phyloP scores from a whole-genome alignment of 2,329 filamentous ascomycete genomes.

The Elsinoe fawcettii region DNA sequence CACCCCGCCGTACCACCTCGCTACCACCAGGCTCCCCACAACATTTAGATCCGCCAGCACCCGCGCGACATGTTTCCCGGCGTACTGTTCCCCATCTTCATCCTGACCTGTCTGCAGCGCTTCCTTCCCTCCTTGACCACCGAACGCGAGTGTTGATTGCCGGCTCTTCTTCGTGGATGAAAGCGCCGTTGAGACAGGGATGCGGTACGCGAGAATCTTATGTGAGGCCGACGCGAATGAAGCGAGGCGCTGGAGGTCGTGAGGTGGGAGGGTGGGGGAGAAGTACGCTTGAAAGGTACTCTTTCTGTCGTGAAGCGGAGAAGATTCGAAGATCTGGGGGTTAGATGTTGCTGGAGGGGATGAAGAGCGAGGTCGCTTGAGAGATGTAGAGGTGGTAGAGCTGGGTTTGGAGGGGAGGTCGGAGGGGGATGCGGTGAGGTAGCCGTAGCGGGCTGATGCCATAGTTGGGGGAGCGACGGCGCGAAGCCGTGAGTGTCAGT shows the following conservation, averaged over 20 bases:
- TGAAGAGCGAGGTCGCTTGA: slow-evolving; percentile 6
- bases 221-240: slow-evolving; percentile 42
- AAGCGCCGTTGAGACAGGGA: slow-evolving; percentile 1
- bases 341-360: slow-evolving; percentile 2
- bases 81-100: slow-evolving; percentile 49
- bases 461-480: neutral
- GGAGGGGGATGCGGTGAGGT: slow-evolving; percentile 18
- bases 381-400: slow-evolving; percentile 12
- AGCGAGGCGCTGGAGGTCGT: slow-evolving; percentile 37
- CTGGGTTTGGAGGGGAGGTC: slow-evolving; percentile 15
- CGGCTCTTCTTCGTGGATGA: slow-evolving; percentile 11
- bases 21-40: slow-evolving; percentile 44
- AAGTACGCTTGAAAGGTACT: slow-evolving; percentile 46
- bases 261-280: slow-evolving; percentile 37
- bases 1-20: slow-evolving; percentile 48
- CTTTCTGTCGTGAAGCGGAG: slow-evolving; percentile 42
- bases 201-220: slow-evolving; percentile 45
- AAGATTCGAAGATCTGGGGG: slow-evolving; percentile 37
- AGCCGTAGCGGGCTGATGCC: slow-evolving; percentile 14
- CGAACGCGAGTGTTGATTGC: slow-evolving; percentile 12
- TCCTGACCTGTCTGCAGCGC: slow-evolving; percentile 35
- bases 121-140: neutral
- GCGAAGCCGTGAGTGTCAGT: neutral
- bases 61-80: slow-evolving; percentile 40
- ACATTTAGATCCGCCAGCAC: slow-evolving; percentile 40